These are phyloP conservation scores for Juglanconis sp. DNA, from an alignment of 2,329 filamentous ascomycete species.

Conservation along the genomic window DNA sequence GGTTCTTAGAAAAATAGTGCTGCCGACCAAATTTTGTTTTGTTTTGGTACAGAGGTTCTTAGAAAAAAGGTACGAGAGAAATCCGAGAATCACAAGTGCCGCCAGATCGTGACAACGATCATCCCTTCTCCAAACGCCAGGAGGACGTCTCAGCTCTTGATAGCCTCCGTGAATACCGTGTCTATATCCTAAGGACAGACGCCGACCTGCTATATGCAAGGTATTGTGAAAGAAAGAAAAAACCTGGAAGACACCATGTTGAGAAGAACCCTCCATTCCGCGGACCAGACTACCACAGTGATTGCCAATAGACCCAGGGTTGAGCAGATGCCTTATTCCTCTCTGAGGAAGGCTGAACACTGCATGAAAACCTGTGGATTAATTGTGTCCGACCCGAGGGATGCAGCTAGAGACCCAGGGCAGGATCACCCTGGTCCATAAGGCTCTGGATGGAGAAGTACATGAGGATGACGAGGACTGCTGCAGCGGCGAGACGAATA, in stretches of 20 bases:
- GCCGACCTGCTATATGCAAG: constrained; percentile 7
- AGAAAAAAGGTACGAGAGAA: neutral
- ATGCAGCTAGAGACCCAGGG: neutral
- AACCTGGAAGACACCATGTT: neutral
- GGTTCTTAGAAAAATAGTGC: too few species aligned
- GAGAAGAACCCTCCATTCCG: too few species aligned
- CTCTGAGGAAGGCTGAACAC: too few species aligned
- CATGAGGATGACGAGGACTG: constrained; percentile 4
- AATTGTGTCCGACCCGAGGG: neutral
- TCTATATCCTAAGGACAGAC: constrained; percentile 26
- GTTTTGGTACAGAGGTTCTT: too few species aligned
- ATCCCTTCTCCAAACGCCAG: constrained; percentile 26
- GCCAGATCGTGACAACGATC: neutral
- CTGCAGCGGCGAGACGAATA: constrained; percentile 3
- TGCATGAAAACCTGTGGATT: too few species aligned
- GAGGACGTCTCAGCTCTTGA: constrained; percentile 59
- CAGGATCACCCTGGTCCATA: constrained; percentile 1
- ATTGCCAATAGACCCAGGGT: neutral
- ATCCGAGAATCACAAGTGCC: neutral
- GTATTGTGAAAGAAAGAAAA: constrained; percentile 9
- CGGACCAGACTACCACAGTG: neutral
- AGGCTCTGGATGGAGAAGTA: neutral
- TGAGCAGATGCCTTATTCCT: too few species aligned
- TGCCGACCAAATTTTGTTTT: too few species aligned
- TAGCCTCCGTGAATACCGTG: constrained; percentile 34